phyloP scores from a whole-genome alignment of 768 basidiomycete genomes.

The Amanita phalloides region DNA sequence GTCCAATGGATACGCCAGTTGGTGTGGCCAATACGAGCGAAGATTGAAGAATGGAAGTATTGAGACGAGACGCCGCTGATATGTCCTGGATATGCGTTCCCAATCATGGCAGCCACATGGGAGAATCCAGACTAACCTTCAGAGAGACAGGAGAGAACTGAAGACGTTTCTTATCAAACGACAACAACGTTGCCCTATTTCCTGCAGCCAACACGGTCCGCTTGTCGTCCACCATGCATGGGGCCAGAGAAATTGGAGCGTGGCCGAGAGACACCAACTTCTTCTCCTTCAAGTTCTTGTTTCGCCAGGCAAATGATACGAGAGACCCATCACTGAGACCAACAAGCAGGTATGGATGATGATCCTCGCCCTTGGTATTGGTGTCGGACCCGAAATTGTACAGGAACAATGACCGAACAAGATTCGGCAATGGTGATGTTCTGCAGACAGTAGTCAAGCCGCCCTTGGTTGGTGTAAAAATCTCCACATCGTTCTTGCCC shows the following conservation, averaged over 20 bases:
- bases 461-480: constrained; percentile 27
- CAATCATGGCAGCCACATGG: not conserved
- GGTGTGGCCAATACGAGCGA: constrained; percentile 52
- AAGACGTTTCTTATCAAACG: constrained; percentile 53
- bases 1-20: constrained; percentile 51
- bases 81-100: constrained; percentile 29
- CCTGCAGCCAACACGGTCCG: constrained; percentile 61
- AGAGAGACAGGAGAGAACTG: constrained; percentile 62
- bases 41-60: constrained; percentile 33
- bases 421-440: constrained; percentile 26
- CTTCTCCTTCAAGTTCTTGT: constrained; percentile 29
- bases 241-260: constrained; percentile 51
- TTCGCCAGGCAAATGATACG: constrained; percentile 41
- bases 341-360: constrained; percentile 49
- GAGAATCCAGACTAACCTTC: constrained; percentile 29
- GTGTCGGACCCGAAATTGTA: constrained; percentile 47
- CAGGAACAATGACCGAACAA: constrained; percentile 37
- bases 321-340: constrained; percentile 73
- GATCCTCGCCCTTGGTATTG: constrained; percentile 20
- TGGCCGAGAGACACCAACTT: constrained; percentile 58
- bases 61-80: constrained; percentile 37
- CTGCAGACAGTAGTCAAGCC: constrained; percentile 22
- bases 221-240: constrained; percentile 42
- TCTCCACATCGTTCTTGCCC: constrained; percentile 52
- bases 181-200: constrained; percentile 58